phyloP scores from a whole-genome alignment of 208 protist species.

The Borovskyia barvae region DNA sequence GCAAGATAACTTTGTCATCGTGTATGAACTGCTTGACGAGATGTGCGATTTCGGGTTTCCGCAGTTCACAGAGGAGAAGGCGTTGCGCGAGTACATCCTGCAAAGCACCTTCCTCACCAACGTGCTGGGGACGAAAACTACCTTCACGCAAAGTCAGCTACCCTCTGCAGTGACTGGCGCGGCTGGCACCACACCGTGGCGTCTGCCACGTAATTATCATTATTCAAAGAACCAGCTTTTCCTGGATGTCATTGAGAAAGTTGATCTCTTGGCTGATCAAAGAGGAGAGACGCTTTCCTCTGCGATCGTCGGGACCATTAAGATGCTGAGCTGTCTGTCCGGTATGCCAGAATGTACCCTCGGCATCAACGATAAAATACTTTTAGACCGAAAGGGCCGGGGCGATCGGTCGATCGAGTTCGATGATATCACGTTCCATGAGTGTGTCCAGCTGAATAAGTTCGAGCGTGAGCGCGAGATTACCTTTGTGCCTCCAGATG shows the following conservation, averaged over 20 bases:
- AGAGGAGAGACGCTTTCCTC: slow-evolving; percentile 93
- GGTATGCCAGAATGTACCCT: slow-evolving; percentile 98
- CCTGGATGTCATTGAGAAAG: slow-evolving; percentile 97
- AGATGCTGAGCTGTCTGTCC: slow-evolving; percentile 95
- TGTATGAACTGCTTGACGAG: slow-evolving; percentile 99
- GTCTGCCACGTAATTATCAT: slow-evolving; percentile 93
- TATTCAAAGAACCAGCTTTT: slow-evolving; percentile 98
- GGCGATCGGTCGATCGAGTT: slow-evolving; percentile 65
- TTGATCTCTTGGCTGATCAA: slow-evolving; percentile 95
- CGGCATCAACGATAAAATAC: slow-evolving; percentile 97
- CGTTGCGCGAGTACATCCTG: slow-evolving; percentile 97
- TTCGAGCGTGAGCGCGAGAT: slow-evolving; percentile 96
- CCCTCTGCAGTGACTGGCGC: slow-evolving; percentile 89
- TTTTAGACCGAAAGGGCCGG: slow-evolving; percentile 60
- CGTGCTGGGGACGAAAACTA: slow-evolving; percentile 40
- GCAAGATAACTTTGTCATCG: slow-evolving; percentile 97
- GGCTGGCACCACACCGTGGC: slow-evolving; percentile 94
- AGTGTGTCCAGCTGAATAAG: slow-evolving; percentile 97
- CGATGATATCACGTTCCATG: slow-evolving; percentile 99
- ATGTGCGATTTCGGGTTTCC: slow-evolving; percentile 99
- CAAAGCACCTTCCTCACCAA: slow-evolving; percentile 72
- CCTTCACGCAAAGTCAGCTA: slow-evolving; percentile 20
- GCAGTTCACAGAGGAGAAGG: slow-evolving; percentile 95
- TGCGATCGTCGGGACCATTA: slow-evolving; percentile 94
- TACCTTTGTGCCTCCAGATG: slow-evolving; percentile 96